Percentiles rank a stretch among this genome's conserved stretches.
Conservation (phyloP, 768 basidiomycete species). For the Podaxis carcinomalis region DNA sequence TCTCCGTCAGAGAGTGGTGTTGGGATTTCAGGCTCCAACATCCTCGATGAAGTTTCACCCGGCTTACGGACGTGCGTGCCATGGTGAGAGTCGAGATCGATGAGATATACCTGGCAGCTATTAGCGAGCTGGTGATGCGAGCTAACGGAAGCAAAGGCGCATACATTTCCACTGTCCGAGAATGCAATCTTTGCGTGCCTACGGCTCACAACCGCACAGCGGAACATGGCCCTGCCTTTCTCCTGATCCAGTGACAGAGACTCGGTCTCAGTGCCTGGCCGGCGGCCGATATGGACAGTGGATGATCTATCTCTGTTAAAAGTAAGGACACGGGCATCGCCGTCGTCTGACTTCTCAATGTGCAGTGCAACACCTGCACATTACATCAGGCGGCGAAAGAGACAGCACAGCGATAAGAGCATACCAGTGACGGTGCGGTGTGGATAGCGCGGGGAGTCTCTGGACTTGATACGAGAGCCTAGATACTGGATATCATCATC, state of each 20-base stretch:
- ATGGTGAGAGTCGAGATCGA: conserved; percentile 72
- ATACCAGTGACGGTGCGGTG: conserved; percentile 38
- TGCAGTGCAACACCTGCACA: conserved; percentile 53
- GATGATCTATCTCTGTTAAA: conserved; percentile 49
- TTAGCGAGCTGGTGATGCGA: conserved; percentile 15
- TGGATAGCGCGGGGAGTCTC: conserved; percentile 13
- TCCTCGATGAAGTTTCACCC: conserved; percentile 43
- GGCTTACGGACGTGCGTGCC: conserved; percentile 64
- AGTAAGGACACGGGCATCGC: conserved; percentile 39
- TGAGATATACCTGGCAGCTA: conserved; percentile 56
- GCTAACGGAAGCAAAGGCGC: conserved; percentile 16
- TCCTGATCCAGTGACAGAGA: conserved; percentile 35
- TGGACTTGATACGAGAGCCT: conserved; percentile 34
- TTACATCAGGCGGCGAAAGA: conserved; percentile 15
- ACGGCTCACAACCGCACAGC: conserved; percentile 77
- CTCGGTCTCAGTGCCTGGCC: conserved; percentile 45
- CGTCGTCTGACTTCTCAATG: conserved; percentile 47
- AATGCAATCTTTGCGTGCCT: conserved; percentile 76
- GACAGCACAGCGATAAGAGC: conserved; percentile 15
- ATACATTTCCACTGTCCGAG: conserved; percentile 66
- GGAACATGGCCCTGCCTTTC: conserved; percentile 54
- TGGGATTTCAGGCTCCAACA: conserved; percentile 51
- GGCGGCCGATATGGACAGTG: conserved; percentile 65
- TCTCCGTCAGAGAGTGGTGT: conserved; percentile 63
- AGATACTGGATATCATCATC: conserved; percentile 65